Evolutionary conservation across 495 filamentous ascomycete species (phyloP).

Genomic region (Copromyces sp.): DNA sequence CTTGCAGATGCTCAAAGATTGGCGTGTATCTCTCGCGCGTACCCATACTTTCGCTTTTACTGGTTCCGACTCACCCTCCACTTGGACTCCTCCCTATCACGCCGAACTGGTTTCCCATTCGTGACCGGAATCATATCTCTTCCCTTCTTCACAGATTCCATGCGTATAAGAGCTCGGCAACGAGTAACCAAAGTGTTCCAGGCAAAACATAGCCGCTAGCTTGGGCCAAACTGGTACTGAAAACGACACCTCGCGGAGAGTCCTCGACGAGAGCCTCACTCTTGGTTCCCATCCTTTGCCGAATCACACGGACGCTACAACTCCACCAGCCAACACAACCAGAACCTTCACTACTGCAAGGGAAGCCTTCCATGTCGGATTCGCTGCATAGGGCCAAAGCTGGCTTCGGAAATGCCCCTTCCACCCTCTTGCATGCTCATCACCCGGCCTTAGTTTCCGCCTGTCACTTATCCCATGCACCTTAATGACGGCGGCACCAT

Average conservation of each 20-base stretch:
- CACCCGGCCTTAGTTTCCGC: not conserved
- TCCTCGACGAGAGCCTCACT: not conserved
- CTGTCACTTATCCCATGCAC: not conserved
- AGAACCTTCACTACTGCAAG: not conserved
- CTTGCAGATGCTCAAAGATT: not conserved
- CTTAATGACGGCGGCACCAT: not conserved
- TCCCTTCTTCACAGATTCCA: not conserved
- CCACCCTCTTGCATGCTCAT: not conserved
- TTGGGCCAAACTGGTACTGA: not conserved
- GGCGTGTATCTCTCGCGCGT: not conserved
- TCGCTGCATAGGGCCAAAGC: not conserved
- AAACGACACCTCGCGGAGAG: not conserved
- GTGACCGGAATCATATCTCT: not conserved
- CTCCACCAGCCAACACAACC: not conserved
- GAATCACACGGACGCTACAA: not conserved
- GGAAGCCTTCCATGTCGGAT: not conserved
- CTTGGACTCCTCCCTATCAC: not conserved
- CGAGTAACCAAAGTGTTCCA: not conserved
- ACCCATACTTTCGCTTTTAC: not conserved
- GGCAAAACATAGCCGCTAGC: not conserved
- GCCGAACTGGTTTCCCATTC: not conserved
- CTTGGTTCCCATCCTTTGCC: not conserved
- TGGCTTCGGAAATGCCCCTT: not conserved
- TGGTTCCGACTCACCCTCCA: not conserved
- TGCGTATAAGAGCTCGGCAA: not conserved